Conservation (phyloP, 2,329 filamentous ascomycete genomes). For the Aspergillus pseudoglaucus region DNA sequence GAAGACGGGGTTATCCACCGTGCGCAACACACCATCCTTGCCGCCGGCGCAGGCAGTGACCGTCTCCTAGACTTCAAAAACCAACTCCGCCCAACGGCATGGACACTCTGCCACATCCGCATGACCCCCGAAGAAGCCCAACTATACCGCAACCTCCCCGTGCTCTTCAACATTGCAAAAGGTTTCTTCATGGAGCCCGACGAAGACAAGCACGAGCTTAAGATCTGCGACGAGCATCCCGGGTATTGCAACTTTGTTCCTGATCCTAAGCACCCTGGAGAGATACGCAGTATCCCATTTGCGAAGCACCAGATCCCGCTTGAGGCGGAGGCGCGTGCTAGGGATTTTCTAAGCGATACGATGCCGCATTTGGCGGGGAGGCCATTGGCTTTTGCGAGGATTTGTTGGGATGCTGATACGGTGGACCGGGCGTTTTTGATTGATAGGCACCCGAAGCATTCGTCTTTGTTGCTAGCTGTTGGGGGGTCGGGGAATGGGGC, state of each 20-base stretch:
- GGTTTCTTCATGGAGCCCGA: slow-evolving; percentile 48
- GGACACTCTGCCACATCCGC: slow-evolving; percentile 48
- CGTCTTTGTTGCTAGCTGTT: slow-evolving; percentile 42
- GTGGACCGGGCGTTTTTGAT: slow-evolving; percentile 50
- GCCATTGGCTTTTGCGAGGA: slow-evolving; percentile 44
- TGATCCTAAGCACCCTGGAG: slow-evolving; percentile 16
- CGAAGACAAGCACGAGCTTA: slow-evolving; percentile 32
- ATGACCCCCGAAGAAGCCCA: slow-evolving; percentile 42
- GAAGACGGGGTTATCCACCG: slow-evolving; percentile 36
- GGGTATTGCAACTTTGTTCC: slow-evolving; percentile 47
- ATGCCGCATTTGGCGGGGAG: slow-evolving; percentile 49
- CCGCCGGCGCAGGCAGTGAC: slow-evolving; percentile 45
- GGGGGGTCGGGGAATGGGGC: slow-evolving; percentile 50
- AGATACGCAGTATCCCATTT: slow-evolving; percentile 35
- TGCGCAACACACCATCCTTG: slow-evolving; percentile 43
- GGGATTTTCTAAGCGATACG: slow-evolving; percentile 44
- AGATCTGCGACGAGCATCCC: slow-evolving; percentile 48
- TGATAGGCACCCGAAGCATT: slow-evolving; percentile 41
- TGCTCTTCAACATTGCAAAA: slow-evolving; percentile 43
- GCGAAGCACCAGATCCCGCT: slow-evolving; percentile 39
- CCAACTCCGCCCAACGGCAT: slow-evolving; percentile 49
- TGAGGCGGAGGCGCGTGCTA: slow-evolving; percentile 42
- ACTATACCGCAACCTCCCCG: slow-evolving; percentile 44
- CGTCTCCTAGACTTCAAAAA: slow-evolving; percentile 45
- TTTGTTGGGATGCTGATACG: slow-evolving; percentile 55